A percentile compares a stretch with the other conserved stretches of the same genome.
Evolutionary conservation across 495 filamentous ascomycete genomes (phyloP).

Genomic region (Aspergillus steynii): DNA sequence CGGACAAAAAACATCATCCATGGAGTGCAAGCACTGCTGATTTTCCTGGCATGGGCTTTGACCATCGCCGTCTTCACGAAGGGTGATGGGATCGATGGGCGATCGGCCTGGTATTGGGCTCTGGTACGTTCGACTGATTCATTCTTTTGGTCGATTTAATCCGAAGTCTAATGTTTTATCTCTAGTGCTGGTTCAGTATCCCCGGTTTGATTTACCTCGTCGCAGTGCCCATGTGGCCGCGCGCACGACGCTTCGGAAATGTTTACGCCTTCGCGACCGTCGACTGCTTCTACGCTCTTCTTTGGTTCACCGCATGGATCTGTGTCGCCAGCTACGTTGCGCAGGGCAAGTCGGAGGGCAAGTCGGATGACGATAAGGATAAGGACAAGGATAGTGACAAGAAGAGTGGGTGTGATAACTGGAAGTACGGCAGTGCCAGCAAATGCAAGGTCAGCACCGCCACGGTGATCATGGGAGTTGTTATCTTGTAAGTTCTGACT

Average conservation of each 20-base stretch:
- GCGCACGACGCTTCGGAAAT: constrained; percentile 75
- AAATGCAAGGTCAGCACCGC: constrained; percentile 76
- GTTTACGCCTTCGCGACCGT: constrained; percentile 77
- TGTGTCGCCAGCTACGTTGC: constrained; percentile 71
- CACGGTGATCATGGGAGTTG: constrained; percentile 73
- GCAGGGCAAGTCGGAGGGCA: constrained; percentile 45
- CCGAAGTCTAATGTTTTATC: constrained; percentile 19
- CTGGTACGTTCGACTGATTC: constrained; percentile 56
- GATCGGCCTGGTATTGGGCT: constrained; percentile 72
- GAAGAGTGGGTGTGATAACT: constrained; percentile 48
- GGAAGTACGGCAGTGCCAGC: constrained; percentile 51
- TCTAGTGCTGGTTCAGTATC: constrained; percentile 82
- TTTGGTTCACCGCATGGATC: constrained; percentile 86
- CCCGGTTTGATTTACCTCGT: constrained; percentile 82
- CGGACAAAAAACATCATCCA: constrained; percentile 51
- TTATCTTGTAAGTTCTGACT: constrained; percentile 68
- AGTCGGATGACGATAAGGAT: constrained; percentile 19
- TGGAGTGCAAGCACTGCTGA: constrained; percentile 62
- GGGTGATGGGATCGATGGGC: constrained; percentile 61
- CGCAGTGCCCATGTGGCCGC: constrained; percentile 81
- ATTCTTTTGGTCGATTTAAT: background rate
- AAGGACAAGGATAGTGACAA: constrained; percentile 25
- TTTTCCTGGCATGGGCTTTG: constrained; percentile 69
- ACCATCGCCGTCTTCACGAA: constrained; percentile 74
- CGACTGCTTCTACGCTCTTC: constrained; percentile 69